These are phyloP conservation scores for Malus hybrid DNA, from an alignment of 331 rosid species.

Conservation along the genomic window DNA sequence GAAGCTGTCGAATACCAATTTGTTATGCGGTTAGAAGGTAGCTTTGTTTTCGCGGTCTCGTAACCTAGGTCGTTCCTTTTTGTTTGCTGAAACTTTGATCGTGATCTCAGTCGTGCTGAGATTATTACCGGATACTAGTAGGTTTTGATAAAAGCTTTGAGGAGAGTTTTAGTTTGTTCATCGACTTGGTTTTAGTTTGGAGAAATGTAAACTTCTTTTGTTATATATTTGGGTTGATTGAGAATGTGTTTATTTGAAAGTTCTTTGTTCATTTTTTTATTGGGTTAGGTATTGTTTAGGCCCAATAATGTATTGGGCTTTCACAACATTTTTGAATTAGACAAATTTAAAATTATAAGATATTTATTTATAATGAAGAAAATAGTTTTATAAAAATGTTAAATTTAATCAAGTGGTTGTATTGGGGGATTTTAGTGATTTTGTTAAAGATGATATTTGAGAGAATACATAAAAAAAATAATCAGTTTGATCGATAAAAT, in stretches of 20 bases:
- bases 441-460: no score
- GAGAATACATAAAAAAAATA: no score
- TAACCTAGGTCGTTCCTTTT: neutral
- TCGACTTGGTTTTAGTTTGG: neutral
- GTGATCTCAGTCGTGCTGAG: neutral
- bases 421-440: no score
- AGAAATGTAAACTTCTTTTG: neutral
- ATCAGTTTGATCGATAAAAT: no score
- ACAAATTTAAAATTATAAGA: no score
- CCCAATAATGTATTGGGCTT: neutral
- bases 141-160: constrained; percentile 3
- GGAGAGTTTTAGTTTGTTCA: neutral
- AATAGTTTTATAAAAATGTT: no score
- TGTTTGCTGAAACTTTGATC: neutral
- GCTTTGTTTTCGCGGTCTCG: neutral
- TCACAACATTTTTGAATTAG: neutral
- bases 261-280: no score
- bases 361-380: no score
- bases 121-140: neutral
- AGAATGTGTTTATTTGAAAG: neutral
- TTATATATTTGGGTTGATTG: neutral
- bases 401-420: no score
- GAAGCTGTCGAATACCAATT: neutral
- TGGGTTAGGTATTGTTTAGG: neutral
- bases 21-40: neutral